Evolutionary conservation across 495 filamentous ascomycete genomes (phyloP).

Genomic region (Podospora sp.): DNA sequence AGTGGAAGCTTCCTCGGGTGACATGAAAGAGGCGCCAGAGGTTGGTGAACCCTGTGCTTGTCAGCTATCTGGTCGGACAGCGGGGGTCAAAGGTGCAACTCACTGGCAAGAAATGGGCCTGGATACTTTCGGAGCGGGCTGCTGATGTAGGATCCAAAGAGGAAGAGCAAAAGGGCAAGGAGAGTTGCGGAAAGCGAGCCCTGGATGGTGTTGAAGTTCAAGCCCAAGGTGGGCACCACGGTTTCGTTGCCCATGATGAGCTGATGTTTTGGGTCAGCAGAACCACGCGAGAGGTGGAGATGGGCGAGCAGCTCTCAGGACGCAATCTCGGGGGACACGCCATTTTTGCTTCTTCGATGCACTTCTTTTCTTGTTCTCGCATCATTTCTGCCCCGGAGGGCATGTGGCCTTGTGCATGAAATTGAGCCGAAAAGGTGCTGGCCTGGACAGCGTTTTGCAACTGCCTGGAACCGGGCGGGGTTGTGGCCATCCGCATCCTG

Average conservation of each 20-base stretch:
- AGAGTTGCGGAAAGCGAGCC: not conserved
- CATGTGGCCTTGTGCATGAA: not conserved
- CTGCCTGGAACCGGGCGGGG: not conserved
- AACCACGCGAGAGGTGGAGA: not conserved
- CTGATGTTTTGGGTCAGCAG: not conserved
- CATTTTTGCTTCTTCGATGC: not conserved
- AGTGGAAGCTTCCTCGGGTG: slow-evolving; percentile 22
- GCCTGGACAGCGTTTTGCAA: not conserved
- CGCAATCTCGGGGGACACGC: not conserved
- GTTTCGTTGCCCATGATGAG: not conserved
- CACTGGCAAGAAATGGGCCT: slow-evolving; percentile 43
- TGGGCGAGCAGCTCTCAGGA: not conserved
- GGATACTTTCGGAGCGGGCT: slow-evolving; percentile 34
- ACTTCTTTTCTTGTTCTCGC: not conserved
- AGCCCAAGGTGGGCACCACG: not conserved
- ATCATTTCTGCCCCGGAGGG: not conserved
- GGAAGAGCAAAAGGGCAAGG: not conserved
- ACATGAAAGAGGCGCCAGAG: slow-evolving; percentile 30
- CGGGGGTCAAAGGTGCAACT: not conserved
- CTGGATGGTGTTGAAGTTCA: not conserved
- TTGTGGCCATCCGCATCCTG: not conserved
- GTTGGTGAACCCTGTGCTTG: slow-evolving; percentile 27
- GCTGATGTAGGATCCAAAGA: slow-evolving; percentile 8
- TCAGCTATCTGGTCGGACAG: not conserved
- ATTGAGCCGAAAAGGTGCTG: not conserved